A percentile compares a stretch with the other conserved stretches of the same genome.
These are phyloP conservation scores for Clonostachys byssicola DNA, from an alignment of 2,329 filamentous ascomycete species.

Conservation along the genomic window DNA sequence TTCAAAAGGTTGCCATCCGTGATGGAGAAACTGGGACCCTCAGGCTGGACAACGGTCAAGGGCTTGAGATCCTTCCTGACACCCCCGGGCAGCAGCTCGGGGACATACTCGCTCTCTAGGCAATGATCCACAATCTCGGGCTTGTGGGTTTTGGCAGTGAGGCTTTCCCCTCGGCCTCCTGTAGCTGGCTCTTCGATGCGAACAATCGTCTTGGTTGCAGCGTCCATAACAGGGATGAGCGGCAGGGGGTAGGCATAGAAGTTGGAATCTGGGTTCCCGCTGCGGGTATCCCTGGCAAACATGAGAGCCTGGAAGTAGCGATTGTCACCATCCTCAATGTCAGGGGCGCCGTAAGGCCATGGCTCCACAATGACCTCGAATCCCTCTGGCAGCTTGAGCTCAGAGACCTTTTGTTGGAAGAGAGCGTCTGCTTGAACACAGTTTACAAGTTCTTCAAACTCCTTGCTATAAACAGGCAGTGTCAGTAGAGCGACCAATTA, in stretches of 20 bases:
- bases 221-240: conserved; percentile 36
- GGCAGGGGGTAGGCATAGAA: conserved; percentile 51
- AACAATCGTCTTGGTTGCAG: conserved; percentile 18
- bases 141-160: conserved; percentile 27
- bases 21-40: conserved; percentile 35
- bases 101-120: conserved; percentile 28
- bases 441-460: conserved; percentile 29
- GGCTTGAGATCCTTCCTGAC: conserved; percentile 51
- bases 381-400: conserved; percentile 16
- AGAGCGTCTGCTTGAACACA: conserved; percentile 15
- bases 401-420: conserved; percentile 21
- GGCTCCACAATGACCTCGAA: conserved; percentile 23
- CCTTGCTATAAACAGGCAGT: conserved; percentile 9
- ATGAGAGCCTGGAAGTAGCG: conserved; percentile 25
- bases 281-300: conserved; percentile 20
- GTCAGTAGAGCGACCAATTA: background rate
- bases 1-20: conserved; percentile 32
- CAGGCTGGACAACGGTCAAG: conserved; percentile 38
- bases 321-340: conserved; percentile 17
- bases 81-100: conserved; percentile 32
- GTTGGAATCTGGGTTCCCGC: conserved; percentile 42
- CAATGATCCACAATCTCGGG: conserved; percentile 29
- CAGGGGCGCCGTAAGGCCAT: conserved; percentile 23
- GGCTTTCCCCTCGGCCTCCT: conserved; percentile 18
- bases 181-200: conserved; percentile 26